Evolutionary conservation across 129 eudicot genomes (phyloP).

Genomic region (Tagetes erecta): DNA sequence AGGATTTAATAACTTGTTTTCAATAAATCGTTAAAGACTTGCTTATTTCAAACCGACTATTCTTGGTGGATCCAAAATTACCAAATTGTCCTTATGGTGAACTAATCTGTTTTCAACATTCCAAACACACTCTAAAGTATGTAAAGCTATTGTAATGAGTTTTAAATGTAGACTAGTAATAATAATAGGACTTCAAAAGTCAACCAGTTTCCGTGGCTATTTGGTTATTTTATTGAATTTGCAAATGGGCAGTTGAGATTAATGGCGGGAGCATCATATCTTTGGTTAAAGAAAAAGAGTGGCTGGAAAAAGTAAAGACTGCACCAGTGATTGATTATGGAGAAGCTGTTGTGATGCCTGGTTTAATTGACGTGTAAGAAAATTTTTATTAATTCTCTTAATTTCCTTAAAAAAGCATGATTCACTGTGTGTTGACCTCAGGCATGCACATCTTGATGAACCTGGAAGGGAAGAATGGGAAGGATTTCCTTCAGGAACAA

Average conservation of each 20-base stretch:
- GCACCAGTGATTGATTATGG: slow-evolving; percentile 72
- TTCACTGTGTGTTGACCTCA: slow-evolving; percentile 31
- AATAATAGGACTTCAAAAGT: slow-evolving; percentile 41
- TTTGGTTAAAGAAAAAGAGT: slow-evolving; percentile 62
- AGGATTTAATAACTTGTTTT: neutral
- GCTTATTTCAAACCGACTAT: neutral
- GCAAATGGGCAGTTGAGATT: slow-evolving; percentile 76
- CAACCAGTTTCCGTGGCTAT: neutral
- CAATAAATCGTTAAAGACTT: neutral
- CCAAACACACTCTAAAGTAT: slow-evolving; percentile 10
- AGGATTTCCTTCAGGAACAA: slow-evolving; percentile 98
- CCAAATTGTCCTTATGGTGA: neutral
- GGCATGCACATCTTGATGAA: slow-evolving; percentile 97
- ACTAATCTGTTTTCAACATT: neutral
- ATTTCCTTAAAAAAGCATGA: slow-evolving; percentile 2
- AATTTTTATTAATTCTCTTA: neutral
- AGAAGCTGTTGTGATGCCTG: slow-evolving; percentile 98
- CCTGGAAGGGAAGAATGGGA: slow-evolving; percentile 99
- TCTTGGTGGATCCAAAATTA: neutral
- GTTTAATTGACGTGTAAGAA: slow-evolving; percentile 94
- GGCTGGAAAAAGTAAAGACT: slow-evolving; percentile 48
- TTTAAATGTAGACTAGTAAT: neutral
- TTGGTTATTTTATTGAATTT: slow-evolving; percentile 22
- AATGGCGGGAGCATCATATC: slow-evolving; percentile 75
- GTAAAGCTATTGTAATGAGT: neutral